These are phyloP conservation scores for Hemisphaericaspora xylofermentans DNA, from an alignment of 1,139 yeast genomes.

Conservation along the genomic window DNA sequence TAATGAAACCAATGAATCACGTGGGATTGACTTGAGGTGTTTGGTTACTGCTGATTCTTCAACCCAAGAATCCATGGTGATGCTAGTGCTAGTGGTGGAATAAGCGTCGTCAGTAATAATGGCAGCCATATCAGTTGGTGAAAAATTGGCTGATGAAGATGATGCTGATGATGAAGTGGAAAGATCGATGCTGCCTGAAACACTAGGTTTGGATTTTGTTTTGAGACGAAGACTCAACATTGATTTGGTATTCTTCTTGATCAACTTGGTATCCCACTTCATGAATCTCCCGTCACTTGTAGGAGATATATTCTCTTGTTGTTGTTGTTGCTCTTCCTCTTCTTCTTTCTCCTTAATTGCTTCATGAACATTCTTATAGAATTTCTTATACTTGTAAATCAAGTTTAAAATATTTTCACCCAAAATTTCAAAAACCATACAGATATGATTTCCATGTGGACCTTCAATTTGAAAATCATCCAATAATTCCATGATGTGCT, in stretches of 20 bases:
- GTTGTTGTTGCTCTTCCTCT: background rate
- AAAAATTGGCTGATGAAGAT: conserved; percentile 7
- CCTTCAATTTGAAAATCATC: conserved; percentile 44
- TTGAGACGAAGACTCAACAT: conserved; percentile 27
- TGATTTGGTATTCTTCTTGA: conserved; percentile 25
- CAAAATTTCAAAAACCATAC: conserved; percentile 45
- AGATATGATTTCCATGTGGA: conserved; percentile 43
- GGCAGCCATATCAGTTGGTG: conserved; percentile 6
- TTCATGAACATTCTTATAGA: conserved; percentile 11
- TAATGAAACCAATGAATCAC: conserved; percentile 16
- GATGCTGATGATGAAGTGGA: conserved; percentile 9
- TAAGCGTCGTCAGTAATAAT: conserved; percentile 9
- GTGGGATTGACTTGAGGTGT: conserved; percentile 14
- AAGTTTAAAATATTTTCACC: conserved; percentile 44
- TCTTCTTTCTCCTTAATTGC: conserved; percentile 10
- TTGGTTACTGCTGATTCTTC: conserved; percentile 10
- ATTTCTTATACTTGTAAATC: conserved; percentile 36
- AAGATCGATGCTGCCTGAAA: background rate
- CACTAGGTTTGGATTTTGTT: conserved; percentile 9
- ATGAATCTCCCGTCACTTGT: conserved; percentile 16
- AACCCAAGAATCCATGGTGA: conserved; percentile 6
- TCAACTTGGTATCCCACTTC: conserved; percentile 23
- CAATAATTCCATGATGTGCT: conserved; percentile 39
- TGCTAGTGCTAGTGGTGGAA: conserved; percentile 10
- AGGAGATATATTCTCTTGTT: background rate